Evolutionary conservation across 192 early-diverging fungal genomes (phyloP), one percentile per base, ranked within the genome.

Genomic region (Obelidium mucronatum): DNA sequence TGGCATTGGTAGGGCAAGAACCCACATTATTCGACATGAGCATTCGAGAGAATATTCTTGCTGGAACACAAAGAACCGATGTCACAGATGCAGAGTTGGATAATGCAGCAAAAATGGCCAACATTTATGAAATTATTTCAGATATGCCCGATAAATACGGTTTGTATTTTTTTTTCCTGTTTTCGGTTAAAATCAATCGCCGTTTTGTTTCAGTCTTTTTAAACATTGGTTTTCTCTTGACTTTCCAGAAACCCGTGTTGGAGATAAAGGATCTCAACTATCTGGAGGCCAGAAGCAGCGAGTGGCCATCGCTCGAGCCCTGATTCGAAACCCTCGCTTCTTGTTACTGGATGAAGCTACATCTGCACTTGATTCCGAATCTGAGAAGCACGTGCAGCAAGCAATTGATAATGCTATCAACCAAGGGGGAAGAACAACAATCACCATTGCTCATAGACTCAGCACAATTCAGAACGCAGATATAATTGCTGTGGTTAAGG

Each of bases 381-480:
- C 85, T 36, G 87, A 89, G 71, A 67, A 81, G 24, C 36, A 81
- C 13, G 87, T 89, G 28, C 87, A 88, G 65, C 65, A 53, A 48
- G 87, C 87, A 15, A 73, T 88, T 22, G 87, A 88, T 36, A 72
- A 61, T 33, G 87, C 84, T 2, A 64, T 83, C 54, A 65, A 78
- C 3, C 48, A 74, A 58, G 72, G 72, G n/a, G 75, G 79, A n/a
- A 87, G 97, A 51, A 97, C 95, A 6, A 96, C 95, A n/a, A 91
- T 98, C 79, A 91, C 93, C 2, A 93, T 98, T 78, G 97, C 97
- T 3, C 92, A 96, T 80, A 91, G 96, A 39, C 79, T 98, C 26
- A 94, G 93, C 42, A 98, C 97, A 26, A 92, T 98, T 69, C 83
- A 88, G 54, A 90, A 95, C 51, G 91, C 94, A 28, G 92, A 97